These are phyloP conservation scores for Aureobasidium leucospermi DNA, from an alignment of 2,329 filamentous ascomycete species.

Conservation along the genomic window DNA sequence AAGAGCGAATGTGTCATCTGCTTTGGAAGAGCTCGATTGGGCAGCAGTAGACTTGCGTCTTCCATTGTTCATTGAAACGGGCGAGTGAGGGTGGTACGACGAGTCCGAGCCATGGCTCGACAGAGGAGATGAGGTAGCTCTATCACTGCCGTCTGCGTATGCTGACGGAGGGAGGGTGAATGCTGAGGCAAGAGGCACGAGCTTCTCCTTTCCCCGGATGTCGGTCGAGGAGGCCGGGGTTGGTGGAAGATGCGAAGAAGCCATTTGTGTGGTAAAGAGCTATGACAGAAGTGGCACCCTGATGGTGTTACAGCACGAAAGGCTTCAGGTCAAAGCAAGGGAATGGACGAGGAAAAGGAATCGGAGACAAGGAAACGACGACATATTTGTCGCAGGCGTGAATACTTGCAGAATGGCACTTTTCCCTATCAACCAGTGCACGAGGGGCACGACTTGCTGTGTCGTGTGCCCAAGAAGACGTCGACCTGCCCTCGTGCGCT, in stretches of 20 bases:
- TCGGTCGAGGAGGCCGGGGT: constrained; percentile 77
- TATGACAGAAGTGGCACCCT: not conserved
- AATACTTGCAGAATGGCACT: constrained; percentile 1
- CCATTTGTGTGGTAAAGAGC: constrained; percentile 44
- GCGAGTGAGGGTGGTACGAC: constrained; percentile 42
- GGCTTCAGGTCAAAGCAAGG: not conserved
- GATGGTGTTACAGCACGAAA: not conserved
- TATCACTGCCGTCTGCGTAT: constrained; percentile 40
- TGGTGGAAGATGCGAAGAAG: constrained; percentile 58
- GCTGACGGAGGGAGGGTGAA: constrained; percentile 75
- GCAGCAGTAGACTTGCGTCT: constrained; percentile 21
- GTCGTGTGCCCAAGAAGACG: constrained; percentile 11
- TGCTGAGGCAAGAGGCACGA: constrained; percentile 53
- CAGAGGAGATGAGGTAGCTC: constrained; percentile 41
- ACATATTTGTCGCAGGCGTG: constrained; percentile 3
- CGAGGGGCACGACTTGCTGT: constrained; percentile 5
- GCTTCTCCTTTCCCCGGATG: constrained; percentile 61
- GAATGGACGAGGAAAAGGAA: not conserved
- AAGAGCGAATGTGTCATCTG: constrained; percentile 62
- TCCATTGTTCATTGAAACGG: constrained; percentile 34
- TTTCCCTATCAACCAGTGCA: constrained; percentile 9
- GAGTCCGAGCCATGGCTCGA: constrained; percentile 42
- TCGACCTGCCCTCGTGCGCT: constrained; percentile 12
- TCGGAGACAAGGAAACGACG: not conserved
- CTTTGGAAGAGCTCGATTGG: constrained; percentile 29